Evolutionary conservation across 73 alveolate species (phyloP).

Genomic region (Blepharisma stoltei): DNA sequence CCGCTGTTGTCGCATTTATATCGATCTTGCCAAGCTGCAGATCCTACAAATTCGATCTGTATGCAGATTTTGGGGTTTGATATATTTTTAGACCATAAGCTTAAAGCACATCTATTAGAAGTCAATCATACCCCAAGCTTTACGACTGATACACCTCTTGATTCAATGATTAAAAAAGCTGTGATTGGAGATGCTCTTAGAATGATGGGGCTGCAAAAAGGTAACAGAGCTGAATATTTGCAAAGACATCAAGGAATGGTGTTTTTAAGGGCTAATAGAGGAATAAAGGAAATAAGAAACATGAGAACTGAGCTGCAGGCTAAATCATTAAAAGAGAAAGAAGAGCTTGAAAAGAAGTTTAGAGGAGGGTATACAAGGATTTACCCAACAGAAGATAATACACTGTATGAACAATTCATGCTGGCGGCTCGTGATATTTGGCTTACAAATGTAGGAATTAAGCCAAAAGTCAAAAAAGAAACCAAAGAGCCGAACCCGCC

Average conservation of each 20-base stretch:
- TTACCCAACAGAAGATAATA: not conserved
- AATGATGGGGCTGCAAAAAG: conserved; percentile 49
- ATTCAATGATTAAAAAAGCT: conserved; percentile 54
- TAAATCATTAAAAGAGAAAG: not conserved
- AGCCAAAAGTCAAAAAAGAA: not conserved
- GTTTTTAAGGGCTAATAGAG: not conserved
- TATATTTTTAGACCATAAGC: conserved; percentile 52
- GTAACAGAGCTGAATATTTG: not conserved
- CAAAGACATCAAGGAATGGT: no score
- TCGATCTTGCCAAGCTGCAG: conserved; percentile 60
- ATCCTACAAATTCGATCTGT: conserved; percentile 56
- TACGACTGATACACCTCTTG: conserved; percentile 74
- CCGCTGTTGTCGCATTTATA: conserved; percentile 63
- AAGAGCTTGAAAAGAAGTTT: not conserved
- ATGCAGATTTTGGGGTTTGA: conserved; percentile 74
- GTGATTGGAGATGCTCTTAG: conserved; percentile 62
- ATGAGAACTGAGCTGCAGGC: not conserved
- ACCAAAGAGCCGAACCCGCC: no score
- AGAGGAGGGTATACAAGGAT: conserved; percentile 19
- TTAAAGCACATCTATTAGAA: conserved; percentile 67
- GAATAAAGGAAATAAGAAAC: conserved; percentile 12
- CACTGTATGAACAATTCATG: not conserved
- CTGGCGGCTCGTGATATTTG: conserved; percentile 24
- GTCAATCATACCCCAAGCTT: conserved; percentile 79
- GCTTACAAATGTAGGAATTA: conserved; percentile 21